Percentiles rank a stretch among this genome's conserved stretches.
Evolutionary conservation across 305 asterid species (phyloP).

Genomic region (Fraxinus latifolia): DNA sequence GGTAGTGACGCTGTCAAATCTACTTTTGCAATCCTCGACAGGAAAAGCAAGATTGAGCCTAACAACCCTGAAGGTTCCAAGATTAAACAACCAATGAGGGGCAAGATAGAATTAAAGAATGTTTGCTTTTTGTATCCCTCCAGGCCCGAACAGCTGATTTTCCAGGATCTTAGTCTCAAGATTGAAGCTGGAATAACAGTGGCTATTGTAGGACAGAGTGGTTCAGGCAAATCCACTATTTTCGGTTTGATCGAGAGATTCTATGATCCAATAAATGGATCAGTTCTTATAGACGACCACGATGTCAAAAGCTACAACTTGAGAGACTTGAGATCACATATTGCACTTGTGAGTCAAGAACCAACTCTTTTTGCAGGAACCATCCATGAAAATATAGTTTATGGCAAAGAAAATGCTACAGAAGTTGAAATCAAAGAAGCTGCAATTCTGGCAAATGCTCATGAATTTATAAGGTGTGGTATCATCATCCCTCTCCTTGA

Average conservation of each 20-base stretch:
- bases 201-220: constrained; percentile 78
- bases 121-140: constrained; percentile 63
- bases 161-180: constrained; percentile 52
- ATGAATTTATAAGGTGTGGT: constrained; percentile 62
- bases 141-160: constrained; percentile 65
- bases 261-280: constrained; percentile 67
- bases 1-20: constrained; percentile 60
- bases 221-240: constrained; percentile 73
- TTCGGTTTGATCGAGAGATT: constrained; percentile 67
- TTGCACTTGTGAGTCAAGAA: constrained; percentile 74
- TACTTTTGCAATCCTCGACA: constrained; percentile 48
- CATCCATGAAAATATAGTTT: constrained; percentile 53
- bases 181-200: constrained; percentile 56
- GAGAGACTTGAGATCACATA: constrained; percentile 58
- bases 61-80: constrained; percentile 32
- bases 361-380: constrained; percentile 69
- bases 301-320: constrained; percentile 57
- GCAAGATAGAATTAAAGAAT: constrained; percentile 45
- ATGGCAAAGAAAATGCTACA: constrained; percentile 49
- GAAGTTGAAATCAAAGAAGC: constrained; percentile 65
- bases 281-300: constrained; percentile 45
- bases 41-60: constrained; percentile 56
- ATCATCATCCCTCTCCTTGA: background rate
- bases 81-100: constrained; percentile 33
- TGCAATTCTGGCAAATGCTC: constrained; percentile 64